Evolutionary conservation across 2,329 filamentous ascomycete species (phyloP).

Genomic region (Dendrostoma leiphaemia): DNA sequence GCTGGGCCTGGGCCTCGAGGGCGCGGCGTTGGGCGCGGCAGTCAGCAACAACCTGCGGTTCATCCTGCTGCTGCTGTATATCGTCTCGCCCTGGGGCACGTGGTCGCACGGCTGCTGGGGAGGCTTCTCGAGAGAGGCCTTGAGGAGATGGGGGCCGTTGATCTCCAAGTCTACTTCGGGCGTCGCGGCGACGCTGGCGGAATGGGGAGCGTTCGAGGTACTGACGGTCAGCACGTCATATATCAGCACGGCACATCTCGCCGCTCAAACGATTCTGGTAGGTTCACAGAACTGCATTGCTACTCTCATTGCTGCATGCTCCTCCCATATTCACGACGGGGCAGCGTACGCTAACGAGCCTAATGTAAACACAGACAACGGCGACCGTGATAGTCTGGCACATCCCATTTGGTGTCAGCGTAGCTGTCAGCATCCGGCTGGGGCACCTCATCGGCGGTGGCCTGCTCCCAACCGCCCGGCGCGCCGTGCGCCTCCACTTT

Average conservation of each 20-base stretch:
- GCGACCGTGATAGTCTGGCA: conserved; percentile 41
- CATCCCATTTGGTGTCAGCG: conserved; percentile 40
- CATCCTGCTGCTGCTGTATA: conserved; percentile 44
- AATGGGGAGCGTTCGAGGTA: conserved; percentile 43
- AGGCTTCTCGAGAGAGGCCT: conserved; percentile 34
- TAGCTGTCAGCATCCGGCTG: conserved; percentile 40
- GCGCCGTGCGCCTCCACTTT: conserved; percentile 30
- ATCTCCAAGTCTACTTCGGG: conserved; percentile 37
- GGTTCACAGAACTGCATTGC: too few relatives aligned
- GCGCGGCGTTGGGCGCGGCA: conserved; percentile 49
- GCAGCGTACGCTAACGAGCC: too few relatives aligned
- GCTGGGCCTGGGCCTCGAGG: conserved; percentile 44
- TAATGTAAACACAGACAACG: conserved; percentile 34
- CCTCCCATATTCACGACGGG: too few relatives aligned
- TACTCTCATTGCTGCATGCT: too few relatives aligned
- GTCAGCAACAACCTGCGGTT: conserved; percentile 48
- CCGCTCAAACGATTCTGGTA: conserved; percentile 38
- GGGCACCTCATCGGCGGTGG: conserved; percentile 41
- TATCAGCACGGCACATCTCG: conserved; percentile 39
- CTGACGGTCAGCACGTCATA: conserved; percentile 44
- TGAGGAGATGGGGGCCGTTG: conserved; percentile 36
- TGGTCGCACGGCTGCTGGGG: conserved; percentile 43
- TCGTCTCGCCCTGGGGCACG: conserved; percentile 37
- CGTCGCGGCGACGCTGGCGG: conserved; percentile 37
- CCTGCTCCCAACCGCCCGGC: conserved; percentile 28